Base-by-base conservation (phyloP, 148 eudicot genomes). In the Vaccinium macrocarpon region DNA sequence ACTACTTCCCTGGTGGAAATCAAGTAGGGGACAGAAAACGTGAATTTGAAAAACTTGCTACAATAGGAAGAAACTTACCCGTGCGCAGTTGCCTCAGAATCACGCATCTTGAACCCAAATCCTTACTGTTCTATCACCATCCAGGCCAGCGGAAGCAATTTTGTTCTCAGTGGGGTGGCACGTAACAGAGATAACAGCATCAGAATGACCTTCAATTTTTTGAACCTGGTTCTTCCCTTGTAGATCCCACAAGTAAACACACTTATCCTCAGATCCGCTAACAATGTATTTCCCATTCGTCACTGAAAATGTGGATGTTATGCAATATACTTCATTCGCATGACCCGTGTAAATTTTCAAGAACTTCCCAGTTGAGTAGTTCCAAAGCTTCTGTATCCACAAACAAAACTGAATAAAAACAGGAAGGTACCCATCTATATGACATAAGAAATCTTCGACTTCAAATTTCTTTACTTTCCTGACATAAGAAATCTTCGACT, bases 241-340 rank as follows among this genome's bases (percentile, higher is more conserved):
- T 51, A 97, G 86, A 91, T 93, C 96, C 99, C 99, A 97, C 86
- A 97, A 57, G 90, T 92, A 97, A 8, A 97, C 89, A 83, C 96
- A 90, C 23, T 87, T 84, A 88, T 97, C 99, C 86, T 97, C 98
- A 35, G 98, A 97, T 71, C 99, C 99, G 77, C 98, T 92, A 57
- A 97, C 96, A 81, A 97, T 93, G 87, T 94, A 97, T 86, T 88
- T 97, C 23, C 92, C 98, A 79, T 88, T 90, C 1, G 98, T 91
- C 62, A 95, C 98, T 1, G 98, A 97, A 82, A 97, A 97, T 59
- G 97, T 92, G 23, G 99, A 86, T 56, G 90, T 91, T 84, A 95
- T 83, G 87, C 99, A 94, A 81, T 91, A 95, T 2, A 83, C 81
- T 78, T 76, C 89, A 89, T 97, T 97, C 70, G 48, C 80, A 84